Evolutionary conservation across 257 asterid species (phyloP), one percentile per base, ranked within the genome.

Genomic region (Forsythia viridissima): DNA sequence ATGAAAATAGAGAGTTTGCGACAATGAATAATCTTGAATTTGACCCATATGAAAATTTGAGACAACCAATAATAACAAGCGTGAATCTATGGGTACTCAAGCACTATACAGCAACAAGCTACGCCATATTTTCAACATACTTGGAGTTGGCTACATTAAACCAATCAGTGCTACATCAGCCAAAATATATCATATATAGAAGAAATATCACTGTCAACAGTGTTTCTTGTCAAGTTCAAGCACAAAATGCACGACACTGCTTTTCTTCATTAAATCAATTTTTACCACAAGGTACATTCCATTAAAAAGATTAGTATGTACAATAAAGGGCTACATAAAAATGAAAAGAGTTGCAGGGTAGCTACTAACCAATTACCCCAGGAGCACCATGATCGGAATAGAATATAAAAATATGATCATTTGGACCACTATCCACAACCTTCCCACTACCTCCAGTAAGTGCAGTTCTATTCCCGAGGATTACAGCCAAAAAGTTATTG

Each of bases 301-400:
- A 18, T 52, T 18, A 52, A 15, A 52, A 16, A n/a, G 30, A 48
- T 48, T 48, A 48, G 57, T 4, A 7, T 55, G 65, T 55, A 6
- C 59, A n/a, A 81, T 15, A 72, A 65, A 70, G n/a, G 67, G 24
- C 30, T 52, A 48, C 34, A 80, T 51, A 34, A 39, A 43, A 70
- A 55, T 21, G 34, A 18, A 71, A 55, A 72, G 20, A 37, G 36
- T 11, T 1, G 36, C 8, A 73, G 44, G 37, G 44, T n/a, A 81
- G 70, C 43, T 44, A 85, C 97, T 82, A 37, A 96, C 99, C 99
- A 57, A 96, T 95, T 41, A 93, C 90, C 46, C 98, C 99, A 80
- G 98, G 95, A 71, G 97, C 97, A 34, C 99, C 99, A 76, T 93
- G 99, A 83, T 96, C 99, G 6, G 98, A 77, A 79, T 93, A 96